phyloP scores from a whole-genome alignment of 73 alveolate species.

The Symbiodinium pilosum region DNA sequence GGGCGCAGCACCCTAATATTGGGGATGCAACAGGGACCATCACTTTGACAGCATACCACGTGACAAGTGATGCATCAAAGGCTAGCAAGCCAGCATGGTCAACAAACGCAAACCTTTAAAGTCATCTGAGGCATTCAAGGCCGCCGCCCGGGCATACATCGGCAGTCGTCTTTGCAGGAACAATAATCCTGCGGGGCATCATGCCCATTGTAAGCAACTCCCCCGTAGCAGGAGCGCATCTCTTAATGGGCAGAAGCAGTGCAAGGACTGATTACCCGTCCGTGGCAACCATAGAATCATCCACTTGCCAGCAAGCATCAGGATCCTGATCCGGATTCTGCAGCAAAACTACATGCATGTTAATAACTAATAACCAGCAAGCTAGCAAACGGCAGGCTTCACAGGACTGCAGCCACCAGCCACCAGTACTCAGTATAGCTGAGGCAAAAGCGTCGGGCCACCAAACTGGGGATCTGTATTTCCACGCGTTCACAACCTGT shows the following conservation, averaged over 20 bases:
- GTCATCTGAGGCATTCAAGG: background rate
- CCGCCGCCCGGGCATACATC: slow-evolving; percentile 70
- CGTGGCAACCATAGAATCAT: slow-evolving; percentile 49
- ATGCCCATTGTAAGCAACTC: background rate
- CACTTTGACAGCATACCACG: too few relatives aligned
- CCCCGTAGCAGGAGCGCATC: too few relatives aligned
- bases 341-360: too few relatives aligned
- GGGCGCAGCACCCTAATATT: too few relatives aligned
- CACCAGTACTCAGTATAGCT: background rate
- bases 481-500: slow-evolving; percentile 76
- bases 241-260: too few relatives aligned
- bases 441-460: slow-evolving; percentile 28
- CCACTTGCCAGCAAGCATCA: slow-evolving; percentile 20
- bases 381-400: too few relatives aligned
- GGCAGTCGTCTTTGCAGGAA: slow-evolving; percentile 69
- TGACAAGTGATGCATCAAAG: too few relatives aligned
- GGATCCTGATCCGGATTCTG: background rate
- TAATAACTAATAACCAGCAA: too few relatives aligned
- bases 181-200: slow-evolving; percentile 30
- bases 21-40: too few relatives aligned
- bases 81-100: too few relatives aligned
- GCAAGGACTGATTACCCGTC: background rate
- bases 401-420: too few relatives aligned
- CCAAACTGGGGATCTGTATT: slow-evolving; percentile 62
- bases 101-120: too few relatives aligned